Conservation (phyloP, 164 flowering plant genomes). For the Houttuynia cordata region DNA sequence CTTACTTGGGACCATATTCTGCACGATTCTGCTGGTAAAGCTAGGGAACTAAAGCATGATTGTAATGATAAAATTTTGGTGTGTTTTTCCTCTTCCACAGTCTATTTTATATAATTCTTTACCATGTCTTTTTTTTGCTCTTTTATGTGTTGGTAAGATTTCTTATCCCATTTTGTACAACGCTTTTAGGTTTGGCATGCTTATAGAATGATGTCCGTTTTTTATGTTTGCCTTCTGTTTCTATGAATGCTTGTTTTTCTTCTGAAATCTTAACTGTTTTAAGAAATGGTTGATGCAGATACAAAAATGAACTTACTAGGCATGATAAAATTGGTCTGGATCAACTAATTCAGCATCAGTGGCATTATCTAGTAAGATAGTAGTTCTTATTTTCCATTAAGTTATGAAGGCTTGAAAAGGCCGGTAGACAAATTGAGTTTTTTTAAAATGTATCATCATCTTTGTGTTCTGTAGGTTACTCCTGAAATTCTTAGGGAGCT, state of each 20-base stretch:
- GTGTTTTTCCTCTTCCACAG: too few species aligned
- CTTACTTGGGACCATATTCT: background rate
- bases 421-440: background rate
- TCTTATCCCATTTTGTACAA: background rate
- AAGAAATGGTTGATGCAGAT: slow-evolving; percentile 30
- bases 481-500: slow-evolving; percentile 83
- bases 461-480: slow-evolving; percentile 40
- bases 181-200: background rate
- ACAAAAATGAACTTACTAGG: slow-evolving; percentile 61
- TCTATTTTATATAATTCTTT: too few species aligned
- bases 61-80: too few species aligned
- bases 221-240: background rate
- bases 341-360: slow-evolving; percentile 50
- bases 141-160: too few species aligned
- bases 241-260: background rate
- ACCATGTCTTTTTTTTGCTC: too few species aligned
- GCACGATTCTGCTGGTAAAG: background rate
- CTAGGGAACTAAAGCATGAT: too few species aligned
- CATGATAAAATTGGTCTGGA: slow-evolving; percentile 64
- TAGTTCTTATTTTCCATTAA: background rate
- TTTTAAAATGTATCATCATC: slow-evolving; percentile 2
- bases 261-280: background rate
- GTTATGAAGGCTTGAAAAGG: background rate
- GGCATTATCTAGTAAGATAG: slow-evolving; percentile 50
- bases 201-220: background rate